Conservation (phyloP, 2,329 filamentous ascomycete genomes). For the Trichoderma koningii region DNA sequence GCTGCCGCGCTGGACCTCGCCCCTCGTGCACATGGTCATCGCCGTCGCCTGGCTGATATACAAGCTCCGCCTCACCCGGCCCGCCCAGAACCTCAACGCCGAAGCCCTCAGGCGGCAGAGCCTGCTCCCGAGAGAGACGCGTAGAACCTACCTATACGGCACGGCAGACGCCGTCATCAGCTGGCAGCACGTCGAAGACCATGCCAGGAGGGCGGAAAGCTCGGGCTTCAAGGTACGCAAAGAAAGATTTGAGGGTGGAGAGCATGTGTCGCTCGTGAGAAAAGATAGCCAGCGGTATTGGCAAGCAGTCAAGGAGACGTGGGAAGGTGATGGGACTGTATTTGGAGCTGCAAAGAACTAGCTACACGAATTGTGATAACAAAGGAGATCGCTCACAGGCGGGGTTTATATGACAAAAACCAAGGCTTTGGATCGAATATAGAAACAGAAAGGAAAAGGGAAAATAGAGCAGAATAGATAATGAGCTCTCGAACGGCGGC, state of each 20-base stretch:
- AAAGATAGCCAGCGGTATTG: conserved; percentile 54
- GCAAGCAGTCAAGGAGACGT: conserved; percentile 49
- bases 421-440: background rate
- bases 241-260: conserved; percentile 51
- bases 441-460: background rate
- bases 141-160: conserved; percentile 56
- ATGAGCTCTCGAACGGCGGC: background rate
- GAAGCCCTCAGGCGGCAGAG: conserved; percentile 42
- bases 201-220: conserved; percentile 46
- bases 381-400: background rate
- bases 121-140: conserved; percentile 43
- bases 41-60: conserved; percentile 38
- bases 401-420: background rate
- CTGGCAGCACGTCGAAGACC: conserved; percentile 50
- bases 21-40: conserved; percentile 42
- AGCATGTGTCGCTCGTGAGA: conserved; percentile 55
- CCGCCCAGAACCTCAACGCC: conserved; percentile 40
- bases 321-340: conserved; percentile 43
- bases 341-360: conserved; percentile 4
- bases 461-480: background rate
- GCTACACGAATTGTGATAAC: background rate
- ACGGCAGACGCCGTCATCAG: conserved; percentile 51
- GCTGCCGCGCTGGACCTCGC: conserved; percentile 40
- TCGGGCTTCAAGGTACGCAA: conserved; percentile 46
- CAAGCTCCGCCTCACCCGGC: conserved; percentile 36